These are phyloP conservation scores for Chalciporus chontae DNA, from an alignment of 768 basidiomycete genomes.

Conservation along the genomic window DNA sequence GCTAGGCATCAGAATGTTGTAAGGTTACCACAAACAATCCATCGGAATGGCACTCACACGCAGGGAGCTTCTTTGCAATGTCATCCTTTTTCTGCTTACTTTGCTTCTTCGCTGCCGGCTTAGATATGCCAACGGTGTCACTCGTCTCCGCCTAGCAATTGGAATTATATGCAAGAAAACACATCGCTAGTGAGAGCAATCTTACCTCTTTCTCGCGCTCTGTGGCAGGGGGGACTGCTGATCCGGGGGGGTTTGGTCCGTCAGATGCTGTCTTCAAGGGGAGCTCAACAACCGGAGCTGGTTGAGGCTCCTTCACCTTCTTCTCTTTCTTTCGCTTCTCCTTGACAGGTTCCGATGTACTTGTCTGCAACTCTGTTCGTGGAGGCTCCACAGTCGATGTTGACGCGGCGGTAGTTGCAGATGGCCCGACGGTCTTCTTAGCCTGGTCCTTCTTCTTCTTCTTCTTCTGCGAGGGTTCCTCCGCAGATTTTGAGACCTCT, in stretches of 20 bases:
- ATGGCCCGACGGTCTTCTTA: background rate
- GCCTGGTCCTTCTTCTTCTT: background rate
- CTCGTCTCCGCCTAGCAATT: conserved; percentile 6
- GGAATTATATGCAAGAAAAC: conserved; percentile 2
- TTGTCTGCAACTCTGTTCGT: background rate
- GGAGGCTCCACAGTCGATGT: background rate
- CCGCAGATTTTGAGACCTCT: background rate
- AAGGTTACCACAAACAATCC: background rate
- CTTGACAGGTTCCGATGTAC: conserved; percentile 9
- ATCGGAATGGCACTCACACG: conserved; percentile 9
- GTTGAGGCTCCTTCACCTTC: conserved; percentile 5
- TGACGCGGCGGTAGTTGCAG: background rate
- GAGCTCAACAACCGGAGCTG: background rate
- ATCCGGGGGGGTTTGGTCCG: background rate
- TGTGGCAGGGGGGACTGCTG: conserved; percentile 4
- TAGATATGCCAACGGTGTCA: background rate
- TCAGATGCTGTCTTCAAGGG: conserved; percentile 8
- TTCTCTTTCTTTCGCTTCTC: conserved; percentile 17
- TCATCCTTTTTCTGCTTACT: conserved; percentile 10
- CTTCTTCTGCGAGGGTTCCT: background rate
- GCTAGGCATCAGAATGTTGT: conserved; percentile 3
- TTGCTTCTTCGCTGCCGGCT: conserved; percentile 3
- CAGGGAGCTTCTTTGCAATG: conserved; percentile 1
- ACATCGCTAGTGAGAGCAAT: background rate
- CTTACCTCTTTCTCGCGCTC: conserved; percentile 13